Evolutionary conservation across 805 yeast genomes (phyloP).

Genomic region (Teunomyces funiuensis): DNA sequence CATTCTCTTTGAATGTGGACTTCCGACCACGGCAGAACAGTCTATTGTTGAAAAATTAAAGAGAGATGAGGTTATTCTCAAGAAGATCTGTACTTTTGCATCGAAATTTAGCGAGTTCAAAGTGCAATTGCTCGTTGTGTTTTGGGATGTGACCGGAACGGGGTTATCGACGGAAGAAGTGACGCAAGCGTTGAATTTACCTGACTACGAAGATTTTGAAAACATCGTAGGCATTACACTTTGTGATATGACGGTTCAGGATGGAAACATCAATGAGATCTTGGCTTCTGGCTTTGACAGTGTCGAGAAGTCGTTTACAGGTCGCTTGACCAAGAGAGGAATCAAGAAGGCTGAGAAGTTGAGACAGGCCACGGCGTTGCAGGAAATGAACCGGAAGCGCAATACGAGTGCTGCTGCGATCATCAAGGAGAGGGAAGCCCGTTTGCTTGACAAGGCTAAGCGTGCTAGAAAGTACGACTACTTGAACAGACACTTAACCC

Average conservation of each 20-base stretch:
- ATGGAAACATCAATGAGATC: constrained; percentile 25
- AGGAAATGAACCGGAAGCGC: constrained; percentile 5
- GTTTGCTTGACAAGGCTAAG: constrained; percentile 25
- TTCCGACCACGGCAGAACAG: constrained; percentile 14
- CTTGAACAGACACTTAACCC: constrained; percentile 27
- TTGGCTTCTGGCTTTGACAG: constrained; percentile 22
- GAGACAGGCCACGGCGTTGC: constrained; percentile 8
- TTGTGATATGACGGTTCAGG: constrained; percentile 34
- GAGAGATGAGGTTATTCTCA: constrained; percentile 37
- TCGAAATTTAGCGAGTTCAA: constrained; percentile 36
- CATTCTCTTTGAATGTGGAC: constrained; percentile 54
- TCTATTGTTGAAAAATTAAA: constrained; percentile 31
- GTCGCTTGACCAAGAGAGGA: constrained; percentile 32
- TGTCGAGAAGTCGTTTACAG: constrained; percentile 24
- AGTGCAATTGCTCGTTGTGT: constrained; percentile 40
- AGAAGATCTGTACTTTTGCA: constrained; percentile 34
- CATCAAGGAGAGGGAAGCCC: constrained; percentile 5
- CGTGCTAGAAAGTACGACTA: constrained; percentile 30
- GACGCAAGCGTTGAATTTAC: constrained; percentile 15
- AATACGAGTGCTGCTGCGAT: neutral
- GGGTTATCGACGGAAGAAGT: constrained; percentile 16
- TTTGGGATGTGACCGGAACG: constrained; percentile 38
- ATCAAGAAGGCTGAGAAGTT: constrained; percentile 17
- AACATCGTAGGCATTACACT: constrained; percentile 22
- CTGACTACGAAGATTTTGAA: constrained; percentile 9